phyloP scores from a whole-genome alignment of 257 asterid species.

The Nicotiana tabacum region DNA sequence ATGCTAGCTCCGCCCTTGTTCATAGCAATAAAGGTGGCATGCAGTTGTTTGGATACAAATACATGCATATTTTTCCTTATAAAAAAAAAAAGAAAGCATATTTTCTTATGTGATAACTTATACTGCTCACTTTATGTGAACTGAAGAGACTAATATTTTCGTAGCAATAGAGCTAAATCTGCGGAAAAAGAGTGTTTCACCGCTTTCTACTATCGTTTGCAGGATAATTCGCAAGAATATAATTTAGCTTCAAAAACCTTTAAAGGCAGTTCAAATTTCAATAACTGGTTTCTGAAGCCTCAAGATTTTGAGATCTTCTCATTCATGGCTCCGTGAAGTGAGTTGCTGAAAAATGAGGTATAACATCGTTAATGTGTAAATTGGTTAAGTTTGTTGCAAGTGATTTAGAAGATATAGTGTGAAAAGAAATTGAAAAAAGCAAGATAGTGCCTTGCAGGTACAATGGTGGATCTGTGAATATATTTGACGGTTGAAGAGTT shows the following conservation, averaged over 20 bases:
- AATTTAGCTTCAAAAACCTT: slow-evolving; percentile 54
- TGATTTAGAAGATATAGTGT: background rate
- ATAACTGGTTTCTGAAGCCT: slow-evolving; percentile 71
- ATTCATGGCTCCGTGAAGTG: slow-evolving; percentile 17
- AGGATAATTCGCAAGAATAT: slow-evolving; percentile 59
- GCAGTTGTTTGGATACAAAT: background rate
- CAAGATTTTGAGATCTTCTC: slow-evolving; percentile 53
- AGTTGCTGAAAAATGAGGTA: slow-evolving; percentile 1
- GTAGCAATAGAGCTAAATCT: background rate
- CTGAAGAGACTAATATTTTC: background rate
- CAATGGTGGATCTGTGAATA: background rate
- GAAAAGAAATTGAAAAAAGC: background rate
- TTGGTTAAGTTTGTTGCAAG: background rate
- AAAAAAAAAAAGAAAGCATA: background rate
- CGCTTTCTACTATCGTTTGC: slow-evolving; percentile 20
- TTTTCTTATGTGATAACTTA: background rate
- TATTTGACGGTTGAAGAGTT: background rate
- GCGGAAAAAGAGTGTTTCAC: background rate
- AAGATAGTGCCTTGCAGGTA: background rate
- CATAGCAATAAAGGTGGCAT: background rate
- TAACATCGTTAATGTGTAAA: background rate
- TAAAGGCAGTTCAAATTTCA: slow-evolving; percentile 57
- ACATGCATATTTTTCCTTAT: background rate
- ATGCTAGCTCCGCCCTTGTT: too few relatives aligned
- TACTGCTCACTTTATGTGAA: background rate